Base-by-base conservation (phyloP, 495 filamentous ascomycete genomes). In the Penicillium salamii region DNA sequence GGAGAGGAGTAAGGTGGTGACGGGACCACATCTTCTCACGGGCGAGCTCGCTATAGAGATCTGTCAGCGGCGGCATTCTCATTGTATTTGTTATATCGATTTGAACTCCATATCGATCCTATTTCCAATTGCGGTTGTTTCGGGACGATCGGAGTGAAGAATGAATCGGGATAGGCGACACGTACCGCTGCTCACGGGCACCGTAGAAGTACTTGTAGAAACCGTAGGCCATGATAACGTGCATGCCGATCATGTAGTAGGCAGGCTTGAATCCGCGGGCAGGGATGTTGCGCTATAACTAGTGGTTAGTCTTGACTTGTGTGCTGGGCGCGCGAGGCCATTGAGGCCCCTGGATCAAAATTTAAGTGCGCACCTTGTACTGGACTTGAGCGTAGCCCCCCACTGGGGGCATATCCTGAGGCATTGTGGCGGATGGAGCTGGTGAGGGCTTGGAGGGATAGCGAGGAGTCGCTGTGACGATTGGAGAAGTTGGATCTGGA, bases 1-100 rank as follows among this genome's bases (percentile, higher is more conserved):
- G 84, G 54, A 93, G 69, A 24, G 93, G 93, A 63, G 90, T 90
- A 40, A 98, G 76, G 67, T 98, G 82, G 58, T 97, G 91, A 57
- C 93, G 86, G 36, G 85, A 78, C 93, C 93, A 98, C 80, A 96
- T 91, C 77, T 98, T 98, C 63, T 98, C 93, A 37, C 93, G 89
- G 44, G 84, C 88, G 52, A 95, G 87, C 66, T 98, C 93, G 63
- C 92, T 97, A 57, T 46, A 21, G 23, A 46, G 43, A 19, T 5
- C 39, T 38, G 18, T 59, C 24, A 59, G 28, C 24, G 5, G 13
- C 33, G 35, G 8, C 7, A 11, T 12, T 44, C 34, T 6, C 15
- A 9, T n/a, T 18, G 2, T 15, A 37, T 28, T n/a, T n/a, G 2
- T 18, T 6, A 14, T 19, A 9, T 23, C 13, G 7, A 3, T 3